Base-by-base conservation (phyloP, 495 filamentous ascomycete species). In the Xylaria grammica region DNA sequence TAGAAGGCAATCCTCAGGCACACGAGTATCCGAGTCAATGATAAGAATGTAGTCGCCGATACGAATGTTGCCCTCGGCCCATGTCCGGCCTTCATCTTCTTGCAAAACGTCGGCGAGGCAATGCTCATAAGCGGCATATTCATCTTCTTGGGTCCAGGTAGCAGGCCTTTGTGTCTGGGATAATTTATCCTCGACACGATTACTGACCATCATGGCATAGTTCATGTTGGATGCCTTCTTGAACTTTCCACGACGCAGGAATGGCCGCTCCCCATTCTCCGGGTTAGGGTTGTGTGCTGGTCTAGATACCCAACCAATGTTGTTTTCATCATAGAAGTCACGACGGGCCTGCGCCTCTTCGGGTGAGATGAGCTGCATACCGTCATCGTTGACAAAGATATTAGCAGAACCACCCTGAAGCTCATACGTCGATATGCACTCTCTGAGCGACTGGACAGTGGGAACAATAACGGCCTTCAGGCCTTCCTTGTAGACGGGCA, bases 191-290 rank as follows among this genome's bases (percentile, higher is more conserved):
- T 90, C 88, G 34, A 90, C 83, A 15, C 82, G 77, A 54, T 82
- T 83, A 69, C 83, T 87, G 34, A 86, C 69, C 73, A 79, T 79
- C 70, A 90, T 69, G 10, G 82, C 85, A 54, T 87, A 90, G 72
- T 90, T 90, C 88, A 90, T 90, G 74, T 90, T 90, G 29, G 86
- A 89, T 26, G 87, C 87, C 72, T 90, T 90, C 79, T 90, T 90
- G 79, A 90, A 90, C 71, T 90, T 90, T 49, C 88, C 88, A 7
- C 82, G 77, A 11, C 88, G 82, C 27, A 85, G 65, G 71, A 89
- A 90, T 67, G 69, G 64, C 40, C 56, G 66, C 20, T 72, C 74
- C 34, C 70, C 78, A 30, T 72, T 68, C 27, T 70, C 62, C 60
- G 74, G 54, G 50, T 82, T 82, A 11, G 83, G 80, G 60, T 87